phyloP scores from a whole-genome alignment of 2,329 filamentous ascomycete genomes.

The Thelonectria olida region DNA sequence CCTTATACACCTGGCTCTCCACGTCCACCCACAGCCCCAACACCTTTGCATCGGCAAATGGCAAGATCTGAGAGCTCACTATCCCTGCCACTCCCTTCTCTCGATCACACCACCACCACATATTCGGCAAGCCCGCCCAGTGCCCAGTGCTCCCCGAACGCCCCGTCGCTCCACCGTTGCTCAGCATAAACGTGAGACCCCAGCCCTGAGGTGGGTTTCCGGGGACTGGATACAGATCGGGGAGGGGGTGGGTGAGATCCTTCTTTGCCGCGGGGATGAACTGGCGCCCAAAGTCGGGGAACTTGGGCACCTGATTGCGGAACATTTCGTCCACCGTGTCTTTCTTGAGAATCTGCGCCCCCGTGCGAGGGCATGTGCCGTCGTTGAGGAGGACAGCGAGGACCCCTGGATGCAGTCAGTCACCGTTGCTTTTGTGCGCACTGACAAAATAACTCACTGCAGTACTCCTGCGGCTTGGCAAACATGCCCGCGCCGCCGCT shows the following conservation, averaged over 20 bases:
- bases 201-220: conserved; percentile 67
- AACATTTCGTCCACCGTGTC: conserved; percentile 72
- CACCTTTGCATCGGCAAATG: conserved; percentile 56
- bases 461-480: conserved; percentile 67
- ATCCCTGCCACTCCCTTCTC: conserved; percentile 66
- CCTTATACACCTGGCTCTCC: conserved; percentile 50
- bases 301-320: conserved; percentile 66
- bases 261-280: conserved; percentile 57
- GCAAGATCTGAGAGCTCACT: conserved; percentile 59
- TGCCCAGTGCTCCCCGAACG: conserved; percentile 59
- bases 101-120: conserved; percentile 71
- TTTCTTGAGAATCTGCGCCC: conserved; percentile 61
- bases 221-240: conserved; percentile 59
- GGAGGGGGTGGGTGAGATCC: conserved; percentile 55
- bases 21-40: conserved; percentile 50
- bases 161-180: conserved; percentile 57
- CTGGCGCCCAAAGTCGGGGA: conserved; percentile 61
- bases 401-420: conserved; percentile 54
- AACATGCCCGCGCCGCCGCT: conserved; percentile 71
- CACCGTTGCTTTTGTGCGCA: neutral
- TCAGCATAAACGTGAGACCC: conserved; percentile 69
- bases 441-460: conserved; percentile 52
- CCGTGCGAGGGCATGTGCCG: conserved; percentile 67
- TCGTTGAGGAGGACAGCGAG: conserved; percentile 71
- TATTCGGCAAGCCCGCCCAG: conserved; percentile 69